phyloP scores from a whole-genome alignment of 2,329 filamentous ascomycete species.

The Ophiostoma piceae region DNA sequence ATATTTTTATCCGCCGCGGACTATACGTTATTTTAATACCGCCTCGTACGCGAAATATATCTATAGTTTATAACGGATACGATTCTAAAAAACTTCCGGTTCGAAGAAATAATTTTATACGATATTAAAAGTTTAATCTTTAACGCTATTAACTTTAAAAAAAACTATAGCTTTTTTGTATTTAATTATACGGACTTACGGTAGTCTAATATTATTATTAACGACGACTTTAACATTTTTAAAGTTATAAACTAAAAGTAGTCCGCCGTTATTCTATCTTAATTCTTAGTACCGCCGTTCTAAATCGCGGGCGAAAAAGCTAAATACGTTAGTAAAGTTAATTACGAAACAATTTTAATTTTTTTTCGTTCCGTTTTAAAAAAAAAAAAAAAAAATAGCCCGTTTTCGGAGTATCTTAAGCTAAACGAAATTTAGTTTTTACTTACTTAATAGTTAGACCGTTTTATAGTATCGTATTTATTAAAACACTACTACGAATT shows the following conservation, averaged over 20 bases:
- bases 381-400: not conserved
- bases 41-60: not conserved
- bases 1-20: not conserved
- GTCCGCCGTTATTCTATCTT: not conserved
- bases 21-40: not conserved
- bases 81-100: not conserved
- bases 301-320: not conserved
- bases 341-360: not conserved
- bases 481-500: not conserved
- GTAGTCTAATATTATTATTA: not conserved
- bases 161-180: not conserved
- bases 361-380: not conserved
- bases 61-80: not conserved
- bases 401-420: not conserved
- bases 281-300: not conserved
- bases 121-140: not conserved
- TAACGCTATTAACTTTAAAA: not conserved
- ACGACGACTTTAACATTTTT: not conserved
- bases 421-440: not conserved
- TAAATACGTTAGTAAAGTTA: not conserved
- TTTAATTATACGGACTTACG: not conserved
- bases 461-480: not conserved
- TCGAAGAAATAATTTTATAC: not conserved
- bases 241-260: not conserved
- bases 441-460: not conserved